Evolutionary conservation across 2,329 filamentous ascomycete species (phyloP).

Genomic region (Samsoniella hepiali): DNA sequence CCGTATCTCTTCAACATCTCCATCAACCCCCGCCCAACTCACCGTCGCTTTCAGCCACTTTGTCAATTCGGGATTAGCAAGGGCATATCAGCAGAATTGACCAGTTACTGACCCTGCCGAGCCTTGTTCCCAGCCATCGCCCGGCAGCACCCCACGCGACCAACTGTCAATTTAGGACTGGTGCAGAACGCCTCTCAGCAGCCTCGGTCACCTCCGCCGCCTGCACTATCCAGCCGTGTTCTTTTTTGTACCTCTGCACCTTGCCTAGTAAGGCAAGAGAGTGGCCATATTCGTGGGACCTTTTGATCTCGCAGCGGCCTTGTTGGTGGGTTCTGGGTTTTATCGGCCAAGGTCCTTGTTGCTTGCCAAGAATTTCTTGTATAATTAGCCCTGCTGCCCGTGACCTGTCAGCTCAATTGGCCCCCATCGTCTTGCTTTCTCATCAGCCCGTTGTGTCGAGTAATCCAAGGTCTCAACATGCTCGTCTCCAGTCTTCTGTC

Average conservation of each 20-base stretch:
- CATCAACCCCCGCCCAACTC: too few species aligned
- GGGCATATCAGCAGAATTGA: background rate
- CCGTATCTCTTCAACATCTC: background rate
- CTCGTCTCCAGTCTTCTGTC: slow-evolving; percentile 2
- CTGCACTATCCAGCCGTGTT: background rate
- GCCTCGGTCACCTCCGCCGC: slow-evolving; percentile 10
- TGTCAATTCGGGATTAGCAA: background rate
- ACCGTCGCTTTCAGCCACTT: background rate
- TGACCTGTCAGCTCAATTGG: slow-evolving; percentile 1
- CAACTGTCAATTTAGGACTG: background rate
- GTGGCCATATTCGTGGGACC: background rate
- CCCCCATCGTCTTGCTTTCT: background rate
- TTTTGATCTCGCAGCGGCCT: slow-evolving; percentile 6
- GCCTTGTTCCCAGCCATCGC: slow-evolving; percentile 10
- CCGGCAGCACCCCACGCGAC: background rate
- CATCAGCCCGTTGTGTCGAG: background rate
- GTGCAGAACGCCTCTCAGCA: background rate
- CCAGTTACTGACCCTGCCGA: background rate
- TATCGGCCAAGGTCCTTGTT: background rate
- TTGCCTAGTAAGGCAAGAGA: slow-evolving; percentile 4
- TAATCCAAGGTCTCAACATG: background rate
- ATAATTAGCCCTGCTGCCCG: background rate
- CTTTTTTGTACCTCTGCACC: background rate
- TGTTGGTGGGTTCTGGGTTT: background rate
- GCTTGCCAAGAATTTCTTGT: slow-evolving; percentile 5